phyloP scores from a whole-genome alignment of 2,329 filamentous ascomycete genomes.

The Calonectria multiphialidica region DNA sequence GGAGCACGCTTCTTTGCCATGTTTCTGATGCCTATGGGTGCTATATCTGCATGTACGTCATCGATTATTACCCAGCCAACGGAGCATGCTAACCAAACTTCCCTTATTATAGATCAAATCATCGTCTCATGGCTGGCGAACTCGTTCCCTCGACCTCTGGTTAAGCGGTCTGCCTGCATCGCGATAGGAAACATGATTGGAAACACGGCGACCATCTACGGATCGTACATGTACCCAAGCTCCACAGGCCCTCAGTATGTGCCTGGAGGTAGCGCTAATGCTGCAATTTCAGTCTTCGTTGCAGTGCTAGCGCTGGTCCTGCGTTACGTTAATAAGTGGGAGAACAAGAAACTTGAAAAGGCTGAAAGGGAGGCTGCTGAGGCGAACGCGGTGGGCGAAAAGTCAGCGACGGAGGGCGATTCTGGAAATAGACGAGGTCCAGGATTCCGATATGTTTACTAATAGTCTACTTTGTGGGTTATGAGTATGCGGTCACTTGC shows the following conservation, averaged over 20 bases:
- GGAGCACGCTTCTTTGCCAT: slow-evolving; percentile 71
- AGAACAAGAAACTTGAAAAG: slow-evolving; percentile 71
- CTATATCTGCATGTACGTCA: slow-evolving; percentile 58
- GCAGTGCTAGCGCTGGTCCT: slow-evolving; percentile 65
- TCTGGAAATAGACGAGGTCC: background rate
- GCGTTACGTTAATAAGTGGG: slow-evolving; percentile 65
- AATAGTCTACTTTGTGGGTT: background rate
- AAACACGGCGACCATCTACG: slow-evolving; percentile 65
- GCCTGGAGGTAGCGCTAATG: slow-evolving; percentile 70
- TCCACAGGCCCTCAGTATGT: slow-evolving; percentile 58
- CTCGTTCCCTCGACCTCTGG: slow-evolving; percentile 77
- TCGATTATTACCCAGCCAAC: background rate
- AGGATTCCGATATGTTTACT: background rate
- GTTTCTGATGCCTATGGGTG: slow-evolving; percentile 71
- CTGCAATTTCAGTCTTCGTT: slow-evolving; percentile 72
- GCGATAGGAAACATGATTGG: slow-evolving; percentile 77
- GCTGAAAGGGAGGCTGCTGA: slow-evolving; percentile 48
- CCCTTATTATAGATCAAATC: slow-evolving; percentile 55
- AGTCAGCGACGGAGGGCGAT: background rate
- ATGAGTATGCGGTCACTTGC: too few species aligned
- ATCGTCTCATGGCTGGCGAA: slow-evolving; percentile 78
- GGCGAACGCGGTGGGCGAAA: background rate
- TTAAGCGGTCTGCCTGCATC: slow-evolving; percentile 74
- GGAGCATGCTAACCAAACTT: too few species aligned
- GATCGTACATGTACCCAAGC: slow-evolving; percentile 60